A percentile compares a stretch with the other conserved stretches of the same genome.
Evolutionary conservation across 176 grass and related monocot species (phyloP).

Genomic region (Eragrostis curvula): DNA sequence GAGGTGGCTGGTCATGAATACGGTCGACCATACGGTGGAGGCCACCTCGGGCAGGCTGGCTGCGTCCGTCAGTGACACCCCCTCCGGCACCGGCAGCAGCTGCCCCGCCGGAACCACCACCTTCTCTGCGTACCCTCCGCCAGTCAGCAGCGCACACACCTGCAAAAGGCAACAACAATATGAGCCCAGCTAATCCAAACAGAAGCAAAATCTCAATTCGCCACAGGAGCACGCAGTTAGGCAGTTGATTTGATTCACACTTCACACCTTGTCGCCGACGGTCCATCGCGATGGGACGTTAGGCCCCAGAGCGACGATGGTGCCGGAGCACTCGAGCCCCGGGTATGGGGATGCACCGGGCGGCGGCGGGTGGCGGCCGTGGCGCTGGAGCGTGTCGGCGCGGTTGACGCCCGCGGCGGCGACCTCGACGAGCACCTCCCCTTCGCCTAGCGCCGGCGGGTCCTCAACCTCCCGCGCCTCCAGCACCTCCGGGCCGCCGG

Average conservation of each 20-base stretch:
- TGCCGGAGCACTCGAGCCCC: constrained; percentile 86
- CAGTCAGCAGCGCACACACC: constrained; percentile 75
- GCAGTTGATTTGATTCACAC: fast-evolving
- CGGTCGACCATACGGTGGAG: constrained; percentile 89
- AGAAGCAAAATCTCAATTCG: neutral
- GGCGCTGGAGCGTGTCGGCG: constrained; percentile 76
- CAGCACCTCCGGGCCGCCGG: constrained; percentile 75
- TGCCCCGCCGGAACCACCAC: constrained; percentile 78
- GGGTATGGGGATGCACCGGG: constrained; percentile 69
- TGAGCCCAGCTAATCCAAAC: neutral
- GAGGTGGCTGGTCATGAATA: constrained; percentile 87
- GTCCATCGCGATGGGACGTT: constrained; percentile 49
- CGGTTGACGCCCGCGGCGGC: constrained; percentile 74
- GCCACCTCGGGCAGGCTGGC: constrained; percentile 75
- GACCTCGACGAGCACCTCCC: constrained; percentile 73
- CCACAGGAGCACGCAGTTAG: neutral
- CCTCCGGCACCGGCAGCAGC: constrained; percentile 66
- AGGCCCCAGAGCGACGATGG: constrained; percentile 62
- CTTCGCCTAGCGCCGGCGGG: constrained; percentile 47
- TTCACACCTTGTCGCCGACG: constrained; percentile 70
- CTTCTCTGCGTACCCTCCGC: constrained; percentile 90
- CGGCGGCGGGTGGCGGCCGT: constrained; percentile 61
- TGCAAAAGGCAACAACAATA: constrained; percentile 19
- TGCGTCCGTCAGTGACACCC: constrained; percentile 75
- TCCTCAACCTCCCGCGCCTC: constrained; percentile 68